Percentiles rank a stretch among this genome's conserved stretches.
phyloP scores from a whole-genome alignment of 352 stramenopile species.

The Phytophthora ramorum region DNA sequence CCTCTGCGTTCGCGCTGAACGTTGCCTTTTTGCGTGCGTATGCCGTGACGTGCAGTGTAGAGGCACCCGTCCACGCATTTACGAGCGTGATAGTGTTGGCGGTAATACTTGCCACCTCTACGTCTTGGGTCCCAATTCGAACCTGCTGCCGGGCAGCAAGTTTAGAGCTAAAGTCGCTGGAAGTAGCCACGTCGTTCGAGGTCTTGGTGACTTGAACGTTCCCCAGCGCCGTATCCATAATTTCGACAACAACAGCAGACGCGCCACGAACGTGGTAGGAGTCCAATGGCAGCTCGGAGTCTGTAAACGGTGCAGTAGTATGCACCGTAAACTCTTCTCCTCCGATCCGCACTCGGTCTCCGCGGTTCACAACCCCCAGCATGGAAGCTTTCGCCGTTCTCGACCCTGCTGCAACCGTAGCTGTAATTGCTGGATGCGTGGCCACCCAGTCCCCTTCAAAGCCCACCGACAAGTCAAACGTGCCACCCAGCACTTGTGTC shows the following conservation, averaged over 20 bases:
- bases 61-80: conserved; percentile 51
- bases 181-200: conserved; percentile 46
- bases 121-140: conserved; percentile 60
- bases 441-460: conserved; percentile 66
- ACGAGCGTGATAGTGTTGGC: conserved; percentile 43
- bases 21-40: conserved; percentile 77
- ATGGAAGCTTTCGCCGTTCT: conserved; percentile 63
- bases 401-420: conserved; percentile 55
- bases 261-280: conserved; percentile 71
- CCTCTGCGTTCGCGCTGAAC: conserved; percentile 57
- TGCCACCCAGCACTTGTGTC: conserved; percentile 53
- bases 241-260: conserved; percentile 34
- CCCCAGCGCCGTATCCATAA: conserved; percentile 73
- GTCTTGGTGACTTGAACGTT: conserved; percentile 56
- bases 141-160: conserved; percentile 58
- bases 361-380: conserved; percentile 74
- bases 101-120: conserved; percentile 48
- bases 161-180: conserved; percentile 45
- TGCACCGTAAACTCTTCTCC: conserved; percentile 73
- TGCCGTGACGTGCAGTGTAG: conserved; percentile 58
- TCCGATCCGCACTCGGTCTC: conserved; percentile 62
- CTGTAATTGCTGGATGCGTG: conserved; percentile 37
- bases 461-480: conserved; percentile 76
- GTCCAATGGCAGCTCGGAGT: conserved; percentile 67
- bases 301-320: conserved; percentile 70